Evolutionary conservation across 805 yeast genomes (phyloP), one percentile per base, ranked within the genome.

Genomic region (Saturnispora diversa): DNA sequence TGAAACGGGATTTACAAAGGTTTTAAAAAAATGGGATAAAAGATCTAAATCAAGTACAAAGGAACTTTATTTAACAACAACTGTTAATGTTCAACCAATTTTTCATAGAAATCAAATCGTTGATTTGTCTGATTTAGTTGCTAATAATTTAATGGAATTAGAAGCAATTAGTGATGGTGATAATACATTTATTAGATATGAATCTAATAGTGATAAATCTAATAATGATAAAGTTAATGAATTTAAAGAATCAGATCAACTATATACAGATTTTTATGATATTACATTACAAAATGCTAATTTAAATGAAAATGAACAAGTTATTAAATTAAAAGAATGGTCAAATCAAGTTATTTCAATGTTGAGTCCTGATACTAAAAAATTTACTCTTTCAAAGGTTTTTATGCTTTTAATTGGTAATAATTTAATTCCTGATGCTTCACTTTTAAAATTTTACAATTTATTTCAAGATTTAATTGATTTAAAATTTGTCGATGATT

Each of bases 21-120:
- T 86, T 22, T 73, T 92, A 53, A 92, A 92, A 60, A 92, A 92
- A 64, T 92, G 98, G 98, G 98, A 92, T 63, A 92, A 92, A 62
- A 70, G 97, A 46, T 86, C 96, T 17, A 87, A 90, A 54, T 84
- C 95, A 3, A 94, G 85, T 50, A 87, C 96, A 6, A 87, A 88
- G 55, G 98, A 92, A 57, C 69, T 92, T 38, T 92, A 88, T 57
- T 69, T 92, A 36, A 78, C 86, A 23, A 82, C 96, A 0, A 96
- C 96, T 0, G 95, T 92, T 11, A 86, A 85, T 46, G 95, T 92
- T 5, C 98, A 92, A 60, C 97, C 98, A 0, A 94, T 90, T 10
- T 92, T 92, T 64, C 94, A 92, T 54, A 75, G 94, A 47, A 81
- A 83, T 47, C 90, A 84, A 52, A 82, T 90, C 38, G 81, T 92